Evolutionary conservation across 2,329 filamentous ascomycete genomes (phyloP).

Genomic region (Microsporum ferrugineum): DNA sequence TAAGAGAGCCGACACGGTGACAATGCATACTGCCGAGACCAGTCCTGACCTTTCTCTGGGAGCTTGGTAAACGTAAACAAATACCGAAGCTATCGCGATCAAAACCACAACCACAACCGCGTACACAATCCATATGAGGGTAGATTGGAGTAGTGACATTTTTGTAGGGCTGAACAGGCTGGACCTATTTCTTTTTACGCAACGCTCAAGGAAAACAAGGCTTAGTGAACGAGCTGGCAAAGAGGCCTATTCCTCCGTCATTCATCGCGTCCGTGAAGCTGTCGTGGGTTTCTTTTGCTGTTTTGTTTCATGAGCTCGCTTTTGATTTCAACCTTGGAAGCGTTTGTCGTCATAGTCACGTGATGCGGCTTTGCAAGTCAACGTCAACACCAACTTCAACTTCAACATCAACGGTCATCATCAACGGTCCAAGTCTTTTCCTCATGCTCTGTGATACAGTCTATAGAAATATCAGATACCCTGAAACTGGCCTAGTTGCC

Average conservation of each 20-base stretch:
- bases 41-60: conserved; percentile 72
- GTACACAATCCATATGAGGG: conserved; percentile 91
- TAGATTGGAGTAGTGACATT: conserved; percentile 68
- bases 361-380: neutral
- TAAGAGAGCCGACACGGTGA: conserved; percentile 76
- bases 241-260: neutral
- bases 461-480: no score
- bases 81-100: conserved; percentile 65
- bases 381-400: no score
- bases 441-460: no score
- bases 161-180: neutral
- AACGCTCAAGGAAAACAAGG: neutral
- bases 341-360: neutral
- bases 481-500: no score
- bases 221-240: neutral
- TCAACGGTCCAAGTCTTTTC: no score
- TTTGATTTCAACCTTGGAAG: neutral
- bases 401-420: no score
- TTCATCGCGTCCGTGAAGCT: neutral
- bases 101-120: conserved; percentile 68
- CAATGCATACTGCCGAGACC: conserved; percentile 72
- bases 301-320: neutral
- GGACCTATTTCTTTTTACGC: neutral
- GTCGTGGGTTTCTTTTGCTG: neutral
- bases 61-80: conserved; percentile 84